Base-by-base conservation (phyloP, 257 asterid species). In the Lavandula angustifolia region DNA sequence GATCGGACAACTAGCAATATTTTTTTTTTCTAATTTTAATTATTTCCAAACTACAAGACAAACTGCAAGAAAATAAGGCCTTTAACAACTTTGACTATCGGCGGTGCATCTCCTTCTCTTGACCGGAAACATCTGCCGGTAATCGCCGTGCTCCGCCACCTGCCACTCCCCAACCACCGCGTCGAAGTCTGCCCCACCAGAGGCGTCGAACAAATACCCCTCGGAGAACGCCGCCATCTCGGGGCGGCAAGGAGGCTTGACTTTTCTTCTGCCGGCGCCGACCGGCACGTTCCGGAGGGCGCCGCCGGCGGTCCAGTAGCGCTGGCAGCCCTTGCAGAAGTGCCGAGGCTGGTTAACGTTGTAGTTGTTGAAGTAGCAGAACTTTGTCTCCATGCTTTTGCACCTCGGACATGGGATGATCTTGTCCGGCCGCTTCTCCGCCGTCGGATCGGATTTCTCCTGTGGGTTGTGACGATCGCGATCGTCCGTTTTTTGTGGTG, bases 281-380 rank as follows among this genome's bases (percentile, higher is more conserved):
- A 88, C 78, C 41, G 92, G 96, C 6, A 88, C 96, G 66, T 86
- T 86, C 34, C 96, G 80, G 18, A 89, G 87, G 56, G 90, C 88
- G 0, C 96, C 96, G 5, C 96, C 95, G 64, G 95, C 96, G 10
- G 96, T 89, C 96, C 96, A 89, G 70, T 89, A 89, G 60, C 96
- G 72, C 66, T 88, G 95, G 69, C 96, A 88, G 37, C 89, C 87
- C 76, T 82, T 84, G 61, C 96, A 89, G 50, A 84, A 89, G 83
- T 89, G 96, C 40, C 96, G 66, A 8, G 96, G 96, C 70, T 89
- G 96, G 71, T 89, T 89, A 60, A 86, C 95, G 69, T 89, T 89
- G 82, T 86, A 88, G 62, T 88, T 88, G 67, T 88, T 88, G 79
- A 88, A 88, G 76, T 88, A 88, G 58, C 96, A 88, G 58, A 88